Base-by-base conservation (phyloP, 1,139 yeast genomes). In the Kodamaea alishanica region DNA sequence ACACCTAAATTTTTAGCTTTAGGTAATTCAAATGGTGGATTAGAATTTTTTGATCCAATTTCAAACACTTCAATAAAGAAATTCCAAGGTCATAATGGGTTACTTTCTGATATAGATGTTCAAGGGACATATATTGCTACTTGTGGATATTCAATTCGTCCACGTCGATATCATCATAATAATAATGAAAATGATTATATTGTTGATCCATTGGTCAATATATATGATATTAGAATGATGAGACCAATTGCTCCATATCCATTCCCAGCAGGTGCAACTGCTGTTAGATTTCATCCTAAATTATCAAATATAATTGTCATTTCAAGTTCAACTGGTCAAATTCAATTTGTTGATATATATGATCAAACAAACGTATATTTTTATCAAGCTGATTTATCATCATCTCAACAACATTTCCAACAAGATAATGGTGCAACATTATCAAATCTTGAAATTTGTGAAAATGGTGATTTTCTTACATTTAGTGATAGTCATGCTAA, bases 181-280 rank as follows among this genome's bases (percentile, higher is more conserved):
- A 43, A 39, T 30, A 10, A 15, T 20, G 35, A 36, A 26, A 32
- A 39, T 40, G 71, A 65, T 38, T 64, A 56, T 39, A 55, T 69
- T 43, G 67, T 63, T 26, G 98, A 92, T 55, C 92, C 96, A 0
- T 72, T 90, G 49, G 92, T 92, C 23, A 84, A 83, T 48, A 80
- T 88, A 12, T 89, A 79, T 58, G 98, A 92, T 58, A 61, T 88
- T 27, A 73, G 95, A 45, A 77, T 81, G 48, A 72, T 87, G 78
- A 75, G 79, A 42, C 75, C 92, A 2, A 61, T 84, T 40, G 72
- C 95, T 0, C 97, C 97, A 2, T 70, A 90, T 4, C 81, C 96
- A 2, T 89, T 89, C 57, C 87, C 95, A 0, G 84, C 89, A 0
- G 97, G 97, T 4, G 97, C 97, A 1, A 75, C 87, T 6, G 84